These are phyloP conservation scores for Aspergillus clavatus DNA, from an alignment of 2,329 filamentous ascomycete species.

Conservation along the genomic window DNA sequence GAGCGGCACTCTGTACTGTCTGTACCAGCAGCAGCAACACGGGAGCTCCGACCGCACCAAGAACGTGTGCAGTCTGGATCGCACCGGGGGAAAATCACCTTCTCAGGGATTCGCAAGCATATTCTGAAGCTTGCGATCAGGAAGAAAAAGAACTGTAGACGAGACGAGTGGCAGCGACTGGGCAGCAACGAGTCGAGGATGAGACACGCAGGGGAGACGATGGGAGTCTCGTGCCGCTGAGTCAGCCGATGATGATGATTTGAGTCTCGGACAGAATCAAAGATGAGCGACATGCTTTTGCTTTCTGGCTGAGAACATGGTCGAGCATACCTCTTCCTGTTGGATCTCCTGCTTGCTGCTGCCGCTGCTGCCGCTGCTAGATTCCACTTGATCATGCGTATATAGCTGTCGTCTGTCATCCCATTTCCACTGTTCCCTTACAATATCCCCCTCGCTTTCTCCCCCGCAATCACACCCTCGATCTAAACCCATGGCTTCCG, in stretches of 20 bases:
- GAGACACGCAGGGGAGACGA: conserved; percentile 1
- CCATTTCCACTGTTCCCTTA: not conserved
- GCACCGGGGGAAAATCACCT: conserved; percentile 37
- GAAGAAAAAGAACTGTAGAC: not conserved
- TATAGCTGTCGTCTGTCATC: not conserved
- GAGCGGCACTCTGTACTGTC: conserved; percentile 34
- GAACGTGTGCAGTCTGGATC: conserved; percentile 42
- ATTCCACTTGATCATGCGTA: no score
- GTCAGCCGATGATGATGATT: conserved; percentile 8
- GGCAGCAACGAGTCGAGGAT: not conserved
- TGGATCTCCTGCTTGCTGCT: no score
- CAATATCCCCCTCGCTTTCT: conserved; percentile 2
- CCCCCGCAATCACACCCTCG: conserved; percentile 4
- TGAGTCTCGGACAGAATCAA: not conserved
- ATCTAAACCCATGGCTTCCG: conserved; percentile 26
- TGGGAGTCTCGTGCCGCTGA: conserved; percentile 15
- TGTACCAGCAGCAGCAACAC: no score
- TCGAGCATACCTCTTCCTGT: not conserved
- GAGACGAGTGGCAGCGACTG: not conserved
- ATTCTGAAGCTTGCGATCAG: conserved; percentile 14
- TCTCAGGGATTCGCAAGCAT: conserved; percentile 13
- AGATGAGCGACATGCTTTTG: not conserved
- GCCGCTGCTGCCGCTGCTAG: no score
- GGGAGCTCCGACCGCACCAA: conserved; percentile 44
- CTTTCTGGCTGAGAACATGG: no score